phyloP scores from a whole-genome alignment of 768 basidiomycete genomes.

The Pleurotus giganteus region DNA sequence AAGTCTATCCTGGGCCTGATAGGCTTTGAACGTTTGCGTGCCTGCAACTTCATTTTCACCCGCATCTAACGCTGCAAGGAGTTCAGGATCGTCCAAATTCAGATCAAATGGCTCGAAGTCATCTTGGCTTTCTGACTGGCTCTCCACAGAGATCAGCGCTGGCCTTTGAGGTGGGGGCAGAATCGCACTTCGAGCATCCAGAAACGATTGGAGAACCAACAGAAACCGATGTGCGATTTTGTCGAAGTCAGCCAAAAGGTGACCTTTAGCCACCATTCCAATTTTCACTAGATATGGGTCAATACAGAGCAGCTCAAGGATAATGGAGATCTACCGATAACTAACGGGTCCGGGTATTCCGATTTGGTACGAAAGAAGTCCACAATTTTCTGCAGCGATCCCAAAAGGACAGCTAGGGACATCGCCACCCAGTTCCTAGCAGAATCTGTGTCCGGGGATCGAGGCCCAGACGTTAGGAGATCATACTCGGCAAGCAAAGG shows the following conservation, averaged over 20 bases:
- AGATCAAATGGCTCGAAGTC: slow-evolving; percentile 52
- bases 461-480: slow-evolving; percentile 15
- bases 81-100: slow-evolving; percentile 61
- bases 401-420: slow-evolving; percentile 54
- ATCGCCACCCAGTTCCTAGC: slow-evolving; percentile 24
- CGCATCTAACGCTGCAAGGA: slow-evolving; percentile 52
- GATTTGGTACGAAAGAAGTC: slow-evolving; percentile 19
- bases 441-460: slow-evolving; percentile 11
- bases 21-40: slow-evolving; percentile 17
- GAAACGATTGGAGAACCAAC: slow-evolving; percentile 56
- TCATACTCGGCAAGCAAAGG: slow-evolving; percentile 56
- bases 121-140: slow-evolving; percentile 74
- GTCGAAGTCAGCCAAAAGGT: slow-evolving; percentile 2
- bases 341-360: slow-evolving; percentile 60
- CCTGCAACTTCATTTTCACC: slow-evolving; percentile 20
- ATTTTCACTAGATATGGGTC: slow-evolving; percentile 11
- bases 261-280: slow-evolving; percentile 8
- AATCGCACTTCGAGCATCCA: slow-evolving; percentile 50
- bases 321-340: slow-evolving; percentile 38
- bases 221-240: slow-evolving; percentile 37
- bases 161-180: slow-evolving; percentile 41
- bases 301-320: slow-evolving; percentile 36
- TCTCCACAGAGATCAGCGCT: slow-evolving; percentile 29
- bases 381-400: slow-evolving; percentile 51
- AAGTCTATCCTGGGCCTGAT: slow-evolving; percentile 42